Conservation (phyloP, 83 land plant species). For the Picea engelmannii region DNA sequence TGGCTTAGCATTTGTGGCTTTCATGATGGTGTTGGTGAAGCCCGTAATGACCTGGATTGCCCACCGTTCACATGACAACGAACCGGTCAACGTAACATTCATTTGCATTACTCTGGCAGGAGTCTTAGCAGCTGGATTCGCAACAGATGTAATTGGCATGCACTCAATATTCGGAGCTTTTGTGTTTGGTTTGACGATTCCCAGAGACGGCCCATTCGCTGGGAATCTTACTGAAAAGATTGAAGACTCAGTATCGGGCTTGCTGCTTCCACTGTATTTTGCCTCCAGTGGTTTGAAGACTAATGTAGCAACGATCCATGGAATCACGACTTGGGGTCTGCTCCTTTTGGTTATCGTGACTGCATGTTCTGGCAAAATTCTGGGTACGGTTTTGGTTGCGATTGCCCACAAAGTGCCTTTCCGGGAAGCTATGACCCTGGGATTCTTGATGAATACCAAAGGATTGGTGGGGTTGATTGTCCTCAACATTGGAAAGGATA, state of each 20-base stretch:
- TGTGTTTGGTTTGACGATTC: constrained; percentile 60
- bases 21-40: constrained; percentile 27
- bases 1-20: constrained; percentile 36
- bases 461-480: constrained; percentile 66
- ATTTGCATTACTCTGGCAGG: constrained; percentile 62
- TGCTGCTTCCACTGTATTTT: constrained; percentile 63
- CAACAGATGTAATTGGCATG: constrained; percentile 81
- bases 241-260: constrained; percentile 57
- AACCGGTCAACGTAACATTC: constrained; percentile 64
- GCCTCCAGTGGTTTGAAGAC: constrained; percentile 61
- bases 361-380: constrained; percentile 58
- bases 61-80: constrained; percentile 41
- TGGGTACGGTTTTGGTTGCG: constrained; percentile 53
- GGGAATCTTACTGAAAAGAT: constrained; percentile 46
- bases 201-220: constrained; percentile 72
- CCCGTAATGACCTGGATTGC: constrained; percentile 39
- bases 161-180: constrained; percentile 88
- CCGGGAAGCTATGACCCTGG: constrained; percentile 36
- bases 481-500: constrained; percentile 87
- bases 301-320: constrained; percentile 30
- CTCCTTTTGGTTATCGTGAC: constrained; percentile 37
- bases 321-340: constrained; percentile 28
- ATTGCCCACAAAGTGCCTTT: constrained; percentile 21
- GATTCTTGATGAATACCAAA: constrained; percentile 78
- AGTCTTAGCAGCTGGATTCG: constrained; percentile 66